Conservation (phyloP, 129 eudicot species). For the Mikania micrantha region DNA sequence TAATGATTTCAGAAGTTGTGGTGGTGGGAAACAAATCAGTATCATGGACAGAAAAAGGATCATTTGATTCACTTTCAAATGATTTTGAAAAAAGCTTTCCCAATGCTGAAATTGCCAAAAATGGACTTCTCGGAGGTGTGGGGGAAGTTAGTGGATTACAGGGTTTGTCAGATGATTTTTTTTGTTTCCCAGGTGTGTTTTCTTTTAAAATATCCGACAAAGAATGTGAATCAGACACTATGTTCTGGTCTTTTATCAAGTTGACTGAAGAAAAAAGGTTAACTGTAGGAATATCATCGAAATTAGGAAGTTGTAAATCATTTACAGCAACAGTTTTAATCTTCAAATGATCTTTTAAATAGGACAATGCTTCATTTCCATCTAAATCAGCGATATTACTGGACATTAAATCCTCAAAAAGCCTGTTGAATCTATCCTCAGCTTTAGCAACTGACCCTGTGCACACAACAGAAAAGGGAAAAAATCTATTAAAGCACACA, state of each 20-base stretch:
- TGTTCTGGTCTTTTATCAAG: conserved; percentile 16
- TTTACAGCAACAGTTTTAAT: conserved; percentile 48
- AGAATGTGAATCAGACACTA: conserved; percentile 14
- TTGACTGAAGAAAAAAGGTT: conserved; percentile 28
- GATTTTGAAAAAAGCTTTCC: conserved; percentile 41
- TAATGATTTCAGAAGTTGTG: conserved; percentile 17
- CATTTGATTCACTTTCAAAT: conserved; percentile 28
- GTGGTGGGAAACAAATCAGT: conserved; percentile 23
- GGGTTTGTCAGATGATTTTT: conserved; percentile 19
- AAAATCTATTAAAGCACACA: background rate
- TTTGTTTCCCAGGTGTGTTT: conserved; percentile 26
- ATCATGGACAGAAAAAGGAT: conserved; percentile 47
- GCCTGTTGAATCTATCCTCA: conserved; percentile 24
- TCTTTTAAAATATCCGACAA: conserved; percentile 19
- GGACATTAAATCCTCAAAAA: conserved; percentile 54
- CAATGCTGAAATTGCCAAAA: conserved; percentile 47
- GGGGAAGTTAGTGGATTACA: conserved; percentile 39
- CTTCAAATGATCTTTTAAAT: conserved; percentile 49
- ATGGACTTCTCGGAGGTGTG: conserved; percentile 52
- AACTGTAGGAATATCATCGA: conserved; percentile 26
- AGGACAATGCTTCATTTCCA: conserved; percentile 36
- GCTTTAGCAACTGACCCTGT: conserved; percentile 37
- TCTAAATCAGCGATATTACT: conserved; percentile 40
- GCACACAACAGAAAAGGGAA: conserved; percentile 12
- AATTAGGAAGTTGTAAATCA: conserved; percentile 39